These are phyloP conservation scores for Tolypocladium sp. DNA, from an alignment of 2,329 filamentous ascomycete species.

Conservation along the genomic window DNA sequence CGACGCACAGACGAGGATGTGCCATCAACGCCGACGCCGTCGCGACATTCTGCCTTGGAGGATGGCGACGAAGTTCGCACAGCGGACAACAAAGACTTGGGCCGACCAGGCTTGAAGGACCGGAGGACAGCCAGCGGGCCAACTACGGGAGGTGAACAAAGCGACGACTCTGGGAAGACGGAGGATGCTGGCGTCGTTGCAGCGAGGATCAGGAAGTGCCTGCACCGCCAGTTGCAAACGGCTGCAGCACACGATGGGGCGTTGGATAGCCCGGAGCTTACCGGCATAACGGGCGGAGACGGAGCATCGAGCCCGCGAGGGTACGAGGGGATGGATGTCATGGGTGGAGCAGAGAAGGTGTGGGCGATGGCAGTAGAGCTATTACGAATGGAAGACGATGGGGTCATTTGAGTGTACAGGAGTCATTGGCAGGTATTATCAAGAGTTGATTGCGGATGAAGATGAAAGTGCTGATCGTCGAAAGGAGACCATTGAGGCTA, in stretches of 20 bases:
- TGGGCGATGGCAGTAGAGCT: slow-evolving; percentile 23
- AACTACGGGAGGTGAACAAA: background rate
- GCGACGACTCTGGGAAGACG: background rate
- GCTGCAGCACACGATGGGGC: slow-evolving; percentile 2
- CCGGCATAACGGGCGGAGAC: background rate
- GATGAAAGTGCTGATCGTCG: no score
- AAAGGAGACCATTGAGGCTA: no score
- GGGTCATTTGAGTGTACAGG: background rate
- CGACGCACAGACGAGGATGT: background rate
- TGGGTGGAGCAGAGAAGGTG: slow-evolving; percentile 14
- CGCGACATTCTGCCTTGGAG: background rate
- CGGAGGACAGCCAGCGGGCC: background rate
- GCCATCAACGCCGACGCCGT: background rate
- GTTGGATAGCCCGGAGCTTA: background rate
- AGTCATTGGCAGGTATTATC: background rate
- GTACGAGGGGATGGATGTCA: slow-evolving; percentile 5
- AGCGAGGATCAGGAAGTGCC: background rate
- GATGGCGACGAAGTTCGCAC: background rate
- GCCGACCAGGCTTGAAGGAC: background rate
- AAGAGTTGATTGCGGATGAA: background rate
- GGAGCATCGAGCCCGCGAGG: background rate
- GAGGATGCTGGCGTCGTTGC: background rate
- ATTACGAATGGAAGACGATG: slow-evolving; percentile 12
- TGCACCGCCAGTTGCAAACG: background rate
- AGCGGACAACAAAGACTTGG: background rate